Evolutionary conservation across 306 rosid genomes (phyloP).

Genomic region (Dalbergia oliveri): DNA sequence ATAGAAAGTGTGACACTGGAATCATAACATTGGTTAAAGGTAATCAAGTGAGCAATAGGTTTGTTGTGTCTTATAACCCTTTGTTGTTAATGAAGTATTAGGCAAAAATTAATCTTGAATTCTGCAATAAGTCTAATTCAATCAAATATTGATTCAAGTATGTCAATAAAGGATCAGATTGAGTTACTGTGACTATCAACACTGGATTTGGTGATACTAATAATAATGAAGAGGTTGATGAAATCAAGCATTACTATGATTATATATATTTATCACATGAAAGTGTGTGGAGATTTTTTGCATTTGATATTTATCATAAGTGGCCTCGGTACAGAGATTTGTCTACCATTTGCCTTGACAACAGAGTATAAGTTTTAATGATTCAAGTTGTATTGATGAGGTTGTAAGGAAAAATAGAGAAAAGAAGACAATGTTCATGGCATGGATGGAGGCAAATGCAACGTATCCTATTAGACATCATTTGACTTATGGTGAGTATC

Average conservation of each 20-base stretch:
- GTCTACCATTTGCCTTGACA: not conserved
- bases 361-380: not conserved
- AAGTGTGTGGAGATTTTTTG: not conserved
- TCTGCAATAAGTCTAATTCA: not conserved
- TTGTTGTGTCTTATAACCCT: not conserved
- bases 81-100: not conserved
- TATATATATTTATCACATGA: not conserved
- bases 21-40: not conserved
- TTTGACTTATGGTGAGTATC: too few species aligned
- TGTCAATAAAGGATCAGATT: not conserved
- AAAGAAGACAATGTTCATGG: too few species aligned
- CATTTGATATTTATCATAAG: not conserved
- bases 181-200: not conserved
- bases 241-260: too few species aligned
- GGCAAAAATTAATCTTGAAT: not conserved
- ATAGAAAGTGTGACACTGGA: not conserved
- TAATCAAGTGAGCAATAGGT: not conserved
- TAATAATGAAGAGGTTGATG: not conserved
- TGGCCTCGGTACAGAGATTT: not conserved
- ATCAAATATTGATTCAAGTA: not conserved
- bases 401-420: too few species aligned
- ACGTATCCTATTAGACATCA: too few species aligned
- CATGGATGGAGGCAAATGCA: too few species aligned
- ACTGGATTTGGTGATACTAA: too few species aligned
- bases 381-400: too few species aligned